Evolutionary conservation across 192 early-diverging fungal genomes (phyloP), one percentile per base, ranked within the genome.

Genomic region (Coemansia sp.): DNA sequence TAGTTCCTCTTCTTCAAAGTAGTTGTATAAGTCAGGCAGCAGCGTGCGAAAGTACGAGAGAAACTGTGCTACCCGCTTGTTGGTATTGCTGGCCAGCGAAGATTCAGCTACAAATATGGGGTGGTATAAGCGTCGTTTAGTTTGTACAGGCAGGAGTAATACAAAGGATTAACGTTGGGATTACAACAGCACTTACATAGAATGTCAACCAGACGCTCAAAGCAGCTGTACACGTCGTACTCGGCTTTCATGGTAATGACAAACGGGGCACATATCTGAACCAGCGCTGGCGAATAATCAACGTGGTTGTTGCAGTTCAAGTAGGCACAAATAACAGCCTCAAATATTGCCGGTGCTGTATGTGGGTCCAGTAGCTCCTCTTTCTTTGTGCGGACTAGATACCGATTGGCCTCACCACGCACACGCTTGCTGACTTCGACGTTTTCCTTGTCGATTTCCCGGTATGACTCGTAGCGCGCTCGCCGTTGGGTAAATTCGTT

Each of bases 1-100:
- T 28, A 95, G 89, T 68, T 96, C 93, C 57, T 97, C 94, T 55
- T 97, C 94, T 68, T 94, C 92, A 85, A 97, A 97, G 74, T 92
- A 93, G 68, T 86, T 92, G 70, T 95, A 94, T 65, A 96, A 76
- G 42, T 96, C 94, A 17, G 94, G 94, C 67, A 94, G 72, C 49
- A 92, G 81, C 26, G 85, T 88, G 55, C 94, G 78, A 78, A 96
- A 93, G 50, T 91, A 80, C 64, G 77, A 92, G 73, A 94, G 84
- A 63, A 96, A 96, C 65, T 90, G 87, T 5, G 93, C 90, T 3
- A 96, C 83, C 17, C 88, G 85, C 60, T 90, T 85, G 64, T 91
- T 88, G 42, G 93, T 86, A 56, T 83, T 84, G 56, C 82, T 74
- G 25, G 57, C 72, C 15, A 78, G 75, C 57, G 84, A 87, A 58